phyloP scores from a whole-genome alignment of 2,329 filamentous ascomycete genomes.

The Alternaria burnsii region DNA sequence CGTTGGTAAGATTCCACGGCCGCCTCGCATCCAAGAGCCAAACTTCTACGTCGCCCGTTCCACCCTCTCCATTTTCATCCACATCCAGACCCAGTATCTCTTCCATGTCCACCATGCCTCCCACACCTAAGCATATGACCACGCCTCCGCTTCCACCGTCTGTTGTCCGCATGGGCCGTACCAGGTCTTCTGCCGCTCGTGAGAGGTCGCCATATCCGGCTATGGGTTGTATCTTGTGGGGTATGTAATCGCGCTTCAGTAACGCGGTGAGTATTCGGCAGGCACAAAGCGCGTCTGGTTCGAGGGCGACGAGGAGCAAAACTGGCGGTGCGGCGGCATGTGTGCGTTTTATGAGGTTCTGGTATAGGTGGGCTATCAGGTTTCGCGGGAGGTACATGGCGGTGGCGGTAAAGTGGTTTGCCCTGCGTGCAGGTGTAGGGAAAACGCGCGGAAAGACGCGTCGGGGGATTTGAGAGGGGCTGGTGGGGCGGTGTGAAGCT shows the following conservation, averaged over 20 bases:
- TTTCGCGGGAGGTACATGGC: constrained; percentile 92
- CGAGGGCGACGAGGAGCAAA: constrained; percentile 88
- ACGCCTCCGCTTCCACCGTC: constrained; percentile 86
- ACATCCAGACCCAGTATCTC: constrained; percentile 78
- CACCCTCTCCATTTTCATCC: constrained; percentile 68
- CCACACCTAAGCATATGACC: constrained; percentile 91
- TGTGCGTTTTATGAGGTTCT: constrained; percentile 83
- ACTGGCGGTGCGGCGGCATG: constrained; percentile 92
- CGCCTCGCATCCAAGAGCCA: constrained; percentile 93
- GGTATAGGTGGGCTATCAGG: constrained; percentile 90
- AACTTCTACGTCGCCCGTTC: constrained; percentile 86
- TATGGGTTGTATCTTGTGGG: constrained; percentile 95
- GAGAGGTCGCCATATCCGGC: constrained; percentile 90
- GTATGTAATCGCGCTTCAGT: constrained; percentile 97
- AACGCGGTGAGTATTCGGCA: constrained; percentile 92
- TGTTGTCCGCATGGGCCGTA: constrained; percentile 84
- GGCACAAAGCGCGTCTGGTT: constrained; percentile 93
- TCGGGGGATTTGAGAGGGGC: constrained; percentile 28
- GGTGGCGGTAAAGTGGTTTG: constrained; percentile 21
- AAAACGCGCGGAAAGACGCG: constrained; percentile 38
- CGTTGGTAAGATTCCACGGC: constrained; percentile 93
- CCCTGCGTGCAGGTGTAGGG: constrained; percentile 24
- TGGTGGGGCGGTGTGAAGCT: constrained; percentile 20
- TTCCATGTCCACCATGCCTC: constrained; percentile 87
- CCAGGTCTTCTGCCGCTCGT: constrained; percentile 78